Conservation (phyloP, 768 basidiomycete genomes). For the Tephrocybe sp. region DNA sequence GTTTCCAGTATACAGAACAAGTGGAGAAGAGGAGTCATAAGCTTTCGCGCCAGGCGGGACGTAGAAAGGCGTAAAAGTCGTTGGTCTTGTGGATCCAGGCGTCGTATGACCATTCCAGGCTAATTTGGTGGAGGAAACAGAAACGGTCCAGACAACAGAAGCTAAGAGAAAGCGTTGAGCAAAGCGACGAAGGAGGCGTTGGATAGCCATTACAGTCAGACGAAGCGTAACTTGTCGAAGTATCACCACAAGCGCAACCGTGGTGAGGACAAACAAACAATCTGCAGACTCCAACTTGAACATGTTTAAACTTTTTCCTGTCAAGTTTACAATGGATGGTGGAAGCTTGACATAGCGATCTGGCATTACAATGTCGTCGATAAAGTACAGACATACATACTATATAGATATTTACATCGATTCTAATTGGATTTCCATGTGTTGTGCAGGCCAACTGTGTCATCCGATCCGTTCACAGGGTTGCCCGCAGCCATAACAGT, state of each 20-base stretch:
- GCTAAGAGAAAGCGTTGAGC: constrained; percentile 11
- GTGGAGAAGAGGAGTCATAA: constrained; percentile 66
- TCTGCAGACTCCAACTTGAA: not conserved
- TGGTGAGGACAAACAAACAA: not conserved
- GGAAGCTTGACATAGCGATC: too few relatives aligned
- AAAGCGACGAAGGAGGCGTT: constrained; percentile 1
- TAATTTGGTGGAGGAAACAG: constrained; percentile 28
- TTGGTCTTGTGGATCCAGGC: constrained; percentile 42
- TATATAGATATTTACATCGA: constrained; percentile 12
- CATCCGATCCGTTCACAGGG: constrained; percentile 62
- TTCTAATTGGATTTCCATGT: constrained; percentile 44
- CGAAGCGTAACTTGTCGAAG: not conserved
- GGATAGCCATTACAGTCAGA: constrained; percentile 12
- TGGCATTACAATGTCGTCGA: not conserved
- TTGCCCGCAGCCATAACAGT: constrained; percentile 31
- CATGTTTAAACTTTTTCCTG: not conserved
- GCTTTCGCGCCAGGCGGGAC: constrained; percentile 70
- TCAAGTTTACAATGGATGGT: too few relatives aligned
- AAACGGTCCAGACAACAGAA: constrained; percentile 9
- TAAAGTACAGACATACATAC: constrained; percentile 10
- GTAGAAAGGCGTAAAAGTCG: constrained; percentile 64
- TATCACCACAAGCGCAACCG: too few relatives aligned
- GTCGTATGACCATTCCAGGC: constrained; percentile 72
- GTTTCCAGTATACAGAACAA: constrained; percentile 57
- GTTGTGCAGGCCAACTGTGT: constrained; percentile 80